Base-by-base conservation (phyloP, 306 rosid species). In the Parietaria judaica region DNA sequence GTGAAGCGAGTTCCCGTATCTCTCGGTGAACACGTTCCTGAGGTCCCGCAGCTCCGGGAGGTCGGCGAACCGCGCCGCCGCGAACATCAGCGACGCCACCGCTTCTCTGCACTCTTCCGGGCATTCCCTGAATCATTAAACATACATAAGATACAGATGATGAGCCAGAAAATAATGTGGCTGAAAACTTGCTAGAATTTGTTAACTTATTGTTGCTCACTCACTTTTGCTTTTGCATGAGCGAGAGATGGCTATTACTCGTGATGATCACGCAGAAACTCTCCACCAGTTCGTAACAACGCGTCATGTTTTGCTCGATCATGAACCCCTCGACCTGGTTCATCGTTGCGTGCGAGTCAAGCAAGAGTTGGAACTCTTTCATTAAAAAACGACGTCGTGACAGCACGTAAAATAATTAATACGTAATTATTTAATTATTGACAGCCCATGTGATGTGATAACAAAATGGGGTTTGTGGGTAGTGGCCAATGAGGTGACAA, bases 61-160 rank as follows among this genome's bases (percentile, higher is more conserved):
- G 67, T 86, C 94, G 49, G 78, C 72, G 44, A 86, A 64, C 53
- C 95, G 67, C 64, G 90, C 90, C 36, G 97, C 90, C 3, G 90
- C 97, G 36, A 79, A 81, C 15, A 80, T 84, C 78, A 92, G 53
- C 15, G 99, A 76, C 14, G 82, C 53, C 3, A 88, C 82, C 10
- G 90, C 90, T 77, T 88, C 99, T 54, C 71, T 86, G 85, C 97
- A 88, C 71, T 88, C 99, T 17, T 84, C 99, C 16, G 95, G 95
- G 72, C 95, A 92, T 47, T 76, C 94, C 11, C 99, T 92, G 38
- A 8, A 51, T 23, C 2, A 48, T 63, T 14, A 0, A 2, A 16
- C 37, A 55, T 8, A 0, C 6, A 35, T 53, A 11, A 14, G 7
- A 15, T 52, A 52, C 9, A 53, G 17, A 53, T 53, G 15, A 3